These are phyloP conservation scores for Chlorella sp. DNA, from an alignment of 139 green algal genomes.

Conservation along the genomic window DNA sequence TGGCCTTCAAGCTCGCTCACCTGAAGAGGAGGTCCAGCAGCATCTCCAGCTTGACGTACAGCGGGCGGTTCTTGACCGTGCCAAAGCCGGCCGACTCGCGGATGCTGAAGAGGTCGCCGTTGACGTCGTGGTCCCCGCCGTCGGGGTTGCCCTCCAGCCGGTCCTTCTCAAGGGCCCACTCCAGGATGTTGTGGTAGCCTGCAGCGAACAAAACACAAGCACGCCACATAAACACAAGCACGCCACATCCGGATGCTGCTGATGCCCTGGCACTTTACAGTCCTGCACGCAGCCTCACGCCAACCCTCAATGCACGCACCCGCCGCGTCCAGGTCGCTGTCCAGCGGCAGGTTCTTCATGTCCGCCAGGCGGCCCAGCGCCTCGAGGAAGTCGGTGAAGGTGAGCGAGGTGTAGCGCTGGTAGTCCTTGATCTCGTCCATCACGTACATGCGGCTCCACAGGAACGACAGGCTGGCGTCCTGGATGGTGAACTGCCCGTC, in stretches of 20 bases:
- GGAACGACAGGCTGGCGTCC: constrained; percentile 52
- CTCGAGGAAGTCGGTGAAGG: constrained; percentile 72
- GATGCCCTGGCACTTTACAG: neutral
- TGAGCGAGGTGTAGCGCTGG: constrained; percentile 45
- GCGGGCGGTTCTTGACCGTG: constrained; percentile 40
- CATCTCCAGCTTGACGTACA: constrained; percentile 66
- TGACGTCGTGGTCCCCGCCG: neutral
- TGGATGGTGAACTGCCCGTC: constrained; percentile 54
- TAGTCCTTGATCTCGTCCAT: constrained; percentile 79
- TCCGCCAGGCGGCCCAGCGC: constrained; percentile 57
- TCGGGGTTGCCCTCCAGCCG: constrained; percentile 28
- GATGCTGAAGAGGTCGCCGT: constrained; percentile 32
- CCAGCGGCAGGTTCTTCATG: constrained; percentile 55
- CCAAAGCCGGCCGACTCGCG: constrained; percentile 23
- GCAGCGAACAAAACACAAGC: constrained; percentile 4
- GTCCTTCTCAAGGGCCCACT: constrained; percentile 61
- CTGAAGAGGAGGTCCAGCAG: constrained; percentile 67
- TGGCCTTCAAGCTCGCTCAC: neutral
- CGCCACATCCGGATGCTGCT: too few species aligned
- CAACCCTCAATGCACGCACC: constrained; percentile 2
- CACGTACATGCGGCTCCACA: constrained; percentile 64
- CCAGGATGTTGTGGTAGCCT: constrained; percentile 56
- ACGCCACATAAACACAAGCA: too few species aligned
- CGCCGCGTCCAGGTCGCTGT: constrained; percentile 38
- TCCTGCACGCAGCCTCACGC: neutral